phyloP scores from a whole-genome alignment of 768 basidiomycete species.

The Phylloporus scabripes region DNA sequence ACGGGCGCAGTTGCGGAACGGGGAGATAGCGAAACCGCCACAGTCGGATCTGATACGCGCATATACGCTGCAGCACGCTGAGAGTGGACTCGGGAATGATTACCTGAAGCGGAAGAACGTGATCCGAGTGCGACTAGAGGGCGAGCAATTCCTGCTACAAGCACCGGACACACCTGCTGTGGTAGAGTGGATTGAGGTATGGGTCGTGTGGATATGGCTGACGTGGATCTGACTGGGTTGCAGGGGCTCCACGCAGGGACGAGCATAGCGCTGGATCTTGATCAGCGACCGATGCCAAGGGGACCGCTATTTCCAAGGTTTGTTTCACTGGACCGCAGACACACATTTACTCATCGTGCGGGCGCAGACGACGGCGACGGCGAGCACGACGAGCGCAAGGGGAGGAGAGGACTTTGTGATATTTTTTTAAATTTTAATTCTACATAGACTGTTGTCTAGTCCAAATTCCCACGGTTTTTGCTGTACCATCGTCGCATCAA shows the following conservation, averaged over 20 bases:
- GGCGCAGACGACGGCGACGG: constrained; percentile 25
- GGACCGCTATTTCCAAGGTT: constrained; percentile 82
- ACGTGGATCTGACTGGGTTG: constrained; percentile 4
- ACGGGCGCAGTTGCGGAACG: constrained; percentile 16
- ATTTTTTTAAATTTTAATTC: not conserved
- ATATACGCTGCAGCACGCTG: constrained; percentile 85
- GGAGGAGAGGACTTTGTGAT: not conserved
- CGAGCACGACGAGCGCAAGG: constrained; percentile 18
- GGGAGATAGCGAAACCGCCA: constrained; percentile 38
- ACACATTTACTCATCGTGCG: not conserved
- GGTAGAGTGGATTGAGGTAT: constrained; percentile 94
- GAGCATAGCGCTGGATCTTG: constrained; percentile 88
- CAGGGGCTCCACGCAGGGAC: constrained; percentile 88
- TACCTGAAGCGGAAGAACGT: constrained; percentile 93
- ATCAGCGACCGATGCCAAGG: constrained; percentile 87
- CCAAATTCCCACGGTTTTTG: constrained; percentile 26
- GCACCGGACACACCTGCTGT: constrained; percentile 78
- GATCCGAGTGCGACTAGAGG: constrained; percentile 85
- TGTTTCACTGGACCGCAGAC: not conserved
- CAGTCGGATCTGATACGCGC: constrained; percentile 51
- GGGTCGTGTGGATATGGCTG: constrained; percentile 13
- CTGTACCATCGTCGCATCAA: constrained; percentile 27
- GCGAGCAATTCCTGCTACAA: constrained; percentile 95
- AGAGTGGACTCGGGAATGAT: constrained; percentile 93
- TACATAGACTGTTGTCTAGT: not conserved